Conservation (phyloP, 345 rosid species). For the thale cress (Arabidopsis thaliana) region DNA sequence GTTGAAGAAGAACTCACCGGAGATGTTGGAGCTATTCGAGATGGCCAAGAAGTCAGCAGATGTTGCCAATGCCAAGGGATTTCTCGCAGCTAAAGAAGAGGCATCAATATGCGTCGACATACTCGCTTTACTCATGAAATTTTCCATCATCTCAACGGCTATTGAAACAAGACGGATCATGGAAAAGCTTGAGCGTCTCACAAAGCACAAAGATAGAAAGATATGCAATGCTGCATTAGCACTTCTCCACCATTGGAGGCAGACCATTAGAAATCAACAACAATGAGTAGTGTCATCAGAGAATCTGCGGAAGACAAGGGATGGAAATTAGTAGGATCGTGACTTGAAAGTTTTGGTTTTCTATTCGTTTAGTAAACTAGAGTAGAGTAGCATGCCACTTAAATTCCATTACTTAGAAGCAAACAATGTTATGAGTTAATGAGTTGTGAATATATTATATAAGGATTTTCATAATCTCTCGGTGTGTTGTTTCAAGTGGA, state of each 20-base stretch:
- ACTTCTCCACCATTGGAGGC: slow-evolving; percentile 2
- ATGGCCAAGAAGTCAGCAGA: slow-evolving; percentile 13
- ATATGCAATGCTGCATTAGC: neutral
- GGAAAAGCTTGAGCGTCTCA: slow-evolving; percentile 1
- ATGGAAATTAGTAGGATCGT: neutral
- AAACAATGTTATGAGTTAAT: neutral
- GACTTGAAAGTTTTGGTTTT: neutral
- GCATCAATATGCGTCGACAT: slow-evolving; percentile 9
- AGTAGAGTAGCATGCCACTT: neutral
- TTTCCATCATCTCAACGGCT: neutral
- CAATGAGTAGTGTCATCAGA: neutral
- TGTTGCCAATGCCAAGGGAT: slow-evolving; percentile 16
- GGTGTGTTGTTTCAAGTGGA: no score
- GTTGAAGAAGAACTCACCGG: neutral
- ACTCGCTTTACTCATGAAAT: neutral
- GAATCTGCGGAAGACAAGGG: neutral
- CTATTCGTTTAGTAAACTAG: neutral
- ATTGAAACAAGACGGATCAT: neutral
- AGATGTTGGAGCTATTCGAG: slow-evolving; percentile 2
- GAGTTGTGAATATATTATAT: no score
- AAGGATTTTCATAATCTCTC: no score
- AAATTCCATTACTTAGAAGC: neutral
- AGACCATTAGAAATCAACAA: slow-evolving; percentile 7
- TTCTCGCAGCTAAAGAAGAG: neutral
- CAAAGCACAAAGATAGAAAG: slow-evolving; percentile 13